These are phyloP conservation scores for Prunus fruticosa DNA, from an alignment of 306 rosid species.

Conservation along the genomic window DNA sequence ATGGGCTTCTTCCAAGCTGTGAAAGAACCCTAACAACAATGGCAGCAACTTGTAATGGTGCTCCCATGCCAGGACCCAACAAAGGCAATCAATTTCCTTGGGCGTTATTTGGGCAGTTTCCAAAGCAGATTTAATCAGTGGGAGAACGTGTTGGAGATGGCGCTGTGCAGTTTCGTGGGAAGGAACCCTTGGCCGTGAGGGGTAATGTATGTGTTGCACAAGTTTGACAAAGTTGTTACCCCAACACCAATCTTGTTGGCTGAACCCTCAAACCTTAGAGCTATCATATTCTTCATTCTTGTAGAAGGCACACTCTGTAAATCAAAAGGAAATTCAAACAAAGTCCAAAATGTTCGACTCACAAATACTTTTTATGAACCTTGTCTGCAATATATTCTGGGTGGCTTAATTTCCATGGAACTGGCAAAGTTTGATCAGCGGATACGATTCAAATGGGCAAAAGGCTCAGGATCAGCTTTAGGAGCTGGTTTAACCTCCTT, in stretches of 20 bases:
- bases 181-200: slow-evolving; percentile 96
- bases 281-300: slow-evolving; percentile 71
- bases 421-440: slow-evolving; percentile 8
- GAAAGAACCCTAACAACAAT: slow-evolving; percentile 82
- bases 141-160: slow-evolving; percentile 76
- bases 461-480: slow-evolving; percentile 27
- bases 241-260: slow-evolving; percentile 96
- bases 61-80: slow-evolving; percentile 98
- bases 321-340: not conserved
- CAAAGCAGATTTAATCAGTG: slow-evolving; percentile 68
- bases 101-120: slow-evolving; percentile 57
- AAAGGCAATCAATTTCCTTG: slow-evolving; percentile 72
- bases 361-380: not conserved
- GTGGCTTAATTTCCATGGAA: too few species aligned
- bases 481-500: slow-evolving; percentile 42
- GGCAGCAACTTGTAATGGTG: slow-evolving; percentile 83
- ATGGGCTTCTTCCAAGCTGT: slow-evolving; percentile 88
- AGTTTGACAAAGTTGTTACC: slow-evolving; percentile 70
- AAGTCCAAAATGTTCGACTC: not conserved
- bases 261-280: slow-evolving; percentile 87
- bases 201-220: slow-evolving; percentile 83
- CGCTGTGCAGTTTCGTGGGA: slow-evolving; percentile 94
- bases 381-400: too few species aligned
- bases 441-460: slow-evolving; percentile 16
- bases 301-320: not conserved